A percentile compares a stretch with the other conserved stretches of the same genome.
These are phyloP conservation scores for Spinacia oleracea DNA, from an alignment of 179 eudicot species.

Conservation along the genomic window DNA sequence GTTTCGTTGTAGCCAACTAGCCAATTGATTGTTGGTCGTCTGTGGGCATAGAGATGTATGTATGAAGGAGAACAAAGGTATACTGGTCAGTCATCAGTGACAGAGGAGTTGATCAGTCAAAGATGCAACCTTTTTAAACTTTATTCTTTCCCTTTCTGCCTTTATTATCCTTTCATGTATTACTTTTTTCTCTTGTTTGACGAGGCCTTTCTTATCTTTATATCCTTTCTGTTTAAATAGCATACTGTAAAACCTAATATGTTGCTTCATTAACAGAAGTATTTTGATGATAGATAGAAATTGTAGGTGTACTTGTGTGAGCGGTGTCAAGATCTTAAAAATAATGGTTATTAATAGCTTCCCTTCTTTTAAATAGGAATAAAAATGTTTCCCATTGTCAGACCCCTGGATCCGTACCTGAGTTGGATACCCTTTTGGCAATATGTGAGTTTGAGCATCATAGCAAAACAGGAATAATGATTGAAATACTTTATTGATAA, in stretches of 20 bases:
- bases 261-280: too few relatives aligned
- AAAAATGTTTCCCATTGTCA: background rate
- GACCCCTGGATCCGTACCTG: background rate
- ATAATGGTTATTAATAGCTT: background rate
- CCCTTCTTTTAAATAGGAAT: too few relatives aligned
- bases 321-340: background rate
- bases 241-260: too few relatives aligned
- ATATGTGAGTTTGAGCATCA: conserved; percentile 10
- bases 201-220: background rate
- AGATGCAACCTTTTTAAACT: background rate
- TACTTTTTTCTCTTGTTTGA: background rate
- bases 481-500: background rate
- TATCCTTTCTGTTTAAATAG: background rate
- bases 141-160: background rate
- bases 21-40: background rate
- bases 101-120: background rate
- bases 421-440: background rate
- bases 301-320: background rate
- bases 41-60: background rate
- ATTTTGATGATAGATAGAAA: background rate
- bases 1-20: background rate
- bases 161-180: background rate
- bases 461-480: background rate
- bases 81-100: background rate
- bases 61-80: background rate